Conservation (phyloP, 305 asterid genomes). For the Solanum hybrid region DNA sequence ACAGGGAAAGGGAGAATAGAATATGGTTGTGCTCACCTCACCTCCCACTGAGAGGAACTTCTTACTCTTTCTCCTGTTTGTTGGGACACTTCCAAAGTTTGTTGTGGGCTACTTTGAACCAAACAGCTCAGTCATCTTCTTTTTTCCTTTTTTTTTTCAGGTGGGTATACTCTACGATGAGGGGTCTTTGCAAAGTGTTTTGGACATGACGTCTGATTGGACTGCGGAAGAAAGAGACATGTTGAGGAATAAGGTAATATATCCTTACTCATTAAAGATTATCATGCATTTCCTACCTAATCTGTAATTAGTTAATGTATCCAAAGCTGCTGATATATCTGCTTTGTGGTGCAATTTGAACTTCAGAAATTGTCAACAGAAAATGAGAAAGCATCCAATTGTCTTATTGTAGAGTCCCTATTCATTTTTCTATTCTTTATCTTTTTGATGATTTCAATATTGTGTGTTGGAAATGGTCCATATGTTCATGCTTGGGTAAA, state of each 20-base stretch:
- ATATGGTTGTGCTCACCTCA: not conserved
- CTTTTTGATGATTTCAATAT: not conserved
- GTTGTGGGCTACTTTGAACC: not conserved
- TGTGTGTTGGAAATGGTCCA: not conserved
- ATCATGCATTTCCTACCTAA: not conserved
- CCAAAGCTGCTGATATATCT: not conserved
- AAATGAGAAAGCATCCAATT: not conserved
- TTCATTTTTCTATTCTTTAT: not conserved
- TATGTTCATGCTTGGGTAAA: not conserved
- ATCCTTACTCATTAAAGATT: not conserved
- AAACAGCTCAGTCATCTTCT: not conserved
- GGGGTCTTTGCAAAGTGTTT: conserved; percentile 57
- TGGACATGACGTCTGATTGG: conserved; percentile 89
- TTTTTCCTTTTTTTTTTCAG: conserved; percentile 29
- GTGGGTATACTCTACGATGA: conserved; percentile 90
- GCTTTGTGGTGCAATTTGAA: not conserved
- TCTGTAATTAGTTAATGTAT: not conserved
- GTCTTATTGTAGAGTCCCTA: not conserved
- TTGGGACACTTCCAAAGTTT: not conserved
- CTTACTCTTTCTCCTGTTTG: not conserved
- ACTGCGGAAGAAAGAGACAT: conserved; percentile 69
- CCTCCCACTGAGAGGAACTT: not conserved
- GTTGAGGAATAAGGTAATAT: conserved; percentile 78
- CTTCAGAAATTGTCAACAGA: not conserved
- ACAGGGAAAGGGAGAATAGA: not conserved